These are phyloP conservation scores for Acanthamoeba castellanii DNA, from an alignment of 208 protist genomes.

Conservation along the genomic window DNA sequence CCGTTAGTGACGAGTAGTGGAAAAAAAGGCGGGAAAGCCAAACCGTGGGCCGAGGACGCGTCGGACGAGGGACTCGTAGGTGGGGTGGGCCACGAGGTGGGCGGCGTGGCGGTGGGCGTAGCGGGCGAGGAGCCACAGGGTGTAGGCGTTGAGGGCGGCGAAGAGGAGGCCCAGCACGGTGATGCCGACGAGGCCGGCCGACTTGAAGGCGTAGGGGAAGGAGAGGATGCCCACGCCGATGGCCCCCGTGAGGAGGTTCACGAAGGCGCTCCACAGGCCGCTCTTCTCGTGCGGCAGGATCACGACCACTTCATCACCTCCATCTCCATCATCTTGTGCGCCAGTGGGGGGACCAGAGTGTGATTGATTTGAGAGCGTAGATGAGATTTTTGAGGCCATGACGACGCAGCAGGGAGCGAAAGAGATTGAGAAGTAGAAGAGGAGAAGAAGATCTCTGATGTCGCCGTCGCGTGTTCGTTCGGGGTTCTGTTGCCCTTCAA, in stretches of 20 bases:
- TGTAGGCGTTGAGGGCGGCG: constrained; percentile 68
- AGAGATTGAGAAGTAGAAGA: background rate
- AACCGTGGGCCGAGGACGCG: constrained; percentile 17
- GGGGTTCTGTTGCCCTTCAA: no score
- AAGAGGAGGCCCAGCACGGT: constrained; percentile 25
- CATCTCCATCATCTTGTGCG: background rate
- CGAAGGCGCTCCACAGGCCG: background rate
- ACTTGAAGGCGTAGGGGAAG: constrained; percentile 65
- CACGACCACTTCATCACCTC: background rate
- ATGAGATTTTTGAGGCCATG: no score
- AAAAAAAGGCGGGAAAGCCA: no score
- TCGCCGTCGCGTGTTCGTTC: no score
- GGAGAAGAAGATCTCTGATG: no score
- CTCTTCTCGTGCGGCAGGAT: background rate
- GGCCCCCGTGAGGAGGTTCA: constrained; percentile 46
- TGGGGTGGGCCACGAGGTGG: background rate
- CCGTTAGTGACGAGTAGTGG: background rate
- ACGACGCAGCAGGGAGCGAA: background rate
- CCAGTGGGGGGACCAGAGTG: background rate
- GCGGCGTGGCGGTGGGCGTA: constrained; percentile 50
- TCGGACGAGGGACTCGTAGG: constrained; percentile 67
- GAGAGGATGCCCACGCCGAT: constrained; percentile 71
- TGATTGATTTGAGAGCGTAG: no score
- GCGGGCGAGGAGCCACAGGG: constrained; percentile 38
- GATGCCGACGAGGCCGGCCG: constrained; percentile 56